Percentiles rank a stretch among this genome's conserved stretches.
These are phyloP conservation scores for Boletellus ananiceps DNA, from an alignment of 768 basidiomycete species.

Conservation along the genomic window DNA sequence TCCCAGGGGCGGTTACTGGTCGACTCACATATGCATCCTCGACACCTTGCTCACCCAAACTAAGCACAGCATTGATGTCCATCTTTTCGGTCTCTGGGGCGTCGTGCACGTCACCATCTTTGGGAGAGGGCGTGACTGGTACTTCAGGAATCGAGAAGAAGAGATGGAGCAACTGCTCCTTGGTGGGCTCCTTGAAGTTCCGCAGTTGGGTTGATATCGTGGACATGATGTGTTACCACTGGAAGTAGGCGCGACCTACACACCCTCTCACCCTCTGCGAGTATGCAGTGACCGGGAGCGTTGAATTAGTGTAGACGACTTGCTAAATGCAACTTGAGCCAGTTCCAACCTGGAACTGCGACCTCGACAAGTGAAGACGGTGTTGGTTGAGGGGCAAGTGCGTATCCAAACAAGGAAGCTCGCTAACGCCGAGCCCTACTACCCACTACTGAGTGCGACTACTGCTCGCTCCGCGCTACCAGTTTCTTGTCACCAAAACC, in stretches of 20 bases:
- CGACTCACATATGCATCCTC: slow-evolving; percentile 89
- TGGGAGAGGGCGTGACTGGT: slow-evolving; percentile 14
- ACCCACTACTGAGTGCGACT: neutral
- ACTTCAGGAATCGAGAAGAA: slow-evolving; percentile 80
- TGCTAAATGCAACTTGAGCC: neutral
- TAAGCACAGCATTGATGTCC: slow-evolving; percentile 88
- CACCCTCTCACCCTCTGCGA: neutral
- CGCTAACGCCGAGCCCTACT: neutral
- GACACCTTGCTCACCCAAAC: slow-evolving; percentile 68
- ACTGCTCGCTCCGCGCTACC: neutral
- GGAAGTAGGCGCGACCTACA: slow-evolving; percentile 1
- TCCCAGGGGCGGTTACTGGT: neutral
- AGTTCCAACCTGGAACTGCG: slow-evolving; percentile 2
- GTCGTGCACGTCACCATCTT: slow-evolving; percentile 23
- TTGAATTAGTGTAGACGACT: neutral
- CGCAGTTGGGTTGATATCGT: slow-evolving; percentile 85
- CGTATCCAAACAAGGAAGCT: slow-evolving; percentile 16
- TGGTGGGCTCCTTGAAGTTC: slow-evolving; percentile 88
- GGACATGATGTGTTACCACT: slow-evolving; percentile 45
- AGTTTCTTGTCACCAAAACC: slow-evolving; percentile 31
- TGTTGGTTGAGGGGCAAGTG: slow-evolving; percentile 11
- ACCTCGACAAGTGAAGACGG: slow-evolving; percentile 1
- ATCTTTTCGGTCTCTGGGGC: slow-evolving; percentile 55
- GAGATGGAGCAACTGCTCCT: slow-evolving; percentile 76
- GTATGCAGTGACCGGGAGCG: neutral